Evolutionary conservation across 208 protist species (phyloP).

Genomic region (Crithidia bombi): DNA sequence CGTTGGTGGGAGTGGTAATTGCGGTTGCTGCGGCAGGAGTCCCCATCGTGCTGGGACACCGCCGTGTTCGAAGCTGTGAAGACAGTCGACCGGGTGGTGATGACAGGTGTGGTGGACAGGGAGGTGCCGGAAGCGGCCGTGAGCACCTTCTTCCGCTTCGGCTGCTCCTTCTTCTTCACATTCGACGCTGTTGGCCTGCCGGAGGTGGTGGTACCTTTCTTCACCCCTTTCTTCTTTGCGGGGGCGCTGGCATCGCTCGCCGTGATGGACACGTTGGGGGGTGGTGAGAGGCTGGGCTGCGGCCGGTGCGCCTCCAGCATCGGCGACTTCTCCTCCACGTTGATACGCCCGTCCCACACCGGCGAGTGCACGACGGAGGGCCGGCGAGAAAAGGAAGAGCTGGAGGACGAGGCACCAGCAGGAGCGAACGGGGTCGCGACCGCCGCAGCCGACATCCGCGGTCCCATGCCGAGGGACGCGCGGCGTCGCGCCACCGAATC

Average conservation of each 20-base stretch:
- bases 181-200: neutral
- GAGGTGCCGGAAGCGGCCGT: neutral
- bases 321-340: conserved; percentile 2
- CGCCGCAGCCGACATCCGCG: neutral
- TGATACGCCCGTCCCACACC: conserved; percentile 13
- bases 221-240: neutral
- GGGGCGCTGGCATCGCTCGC: neutral
- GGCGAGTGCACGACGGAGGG: neutral
- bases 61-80: conserved; percentile 6
- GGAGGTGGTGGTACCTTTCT: neutral
- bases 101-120: neutral
- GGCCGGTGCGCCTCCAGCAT: neutral
- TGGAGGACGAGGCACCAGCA: neutral
- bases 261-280: neutral
- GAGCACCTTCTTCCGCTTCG: neutral
- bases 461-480: neutral
- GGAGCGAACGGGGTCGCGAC: neutral
- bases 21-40: neutral
- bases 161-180: neutral
- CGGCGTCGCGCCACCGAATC: conserved; percentile 1
- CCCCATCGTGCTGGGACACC: neutral
- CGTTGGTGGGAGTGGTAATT: neutral
- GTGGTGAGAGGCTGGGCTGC: neutral
- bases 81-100: neutral
- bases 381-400: neutral